These are phyloP conservation scores for Lecanicillium sp. DNA, from an alignment of 2,329 filamentous ascomycete genomes.

Conservation along the genomic window DNA sequence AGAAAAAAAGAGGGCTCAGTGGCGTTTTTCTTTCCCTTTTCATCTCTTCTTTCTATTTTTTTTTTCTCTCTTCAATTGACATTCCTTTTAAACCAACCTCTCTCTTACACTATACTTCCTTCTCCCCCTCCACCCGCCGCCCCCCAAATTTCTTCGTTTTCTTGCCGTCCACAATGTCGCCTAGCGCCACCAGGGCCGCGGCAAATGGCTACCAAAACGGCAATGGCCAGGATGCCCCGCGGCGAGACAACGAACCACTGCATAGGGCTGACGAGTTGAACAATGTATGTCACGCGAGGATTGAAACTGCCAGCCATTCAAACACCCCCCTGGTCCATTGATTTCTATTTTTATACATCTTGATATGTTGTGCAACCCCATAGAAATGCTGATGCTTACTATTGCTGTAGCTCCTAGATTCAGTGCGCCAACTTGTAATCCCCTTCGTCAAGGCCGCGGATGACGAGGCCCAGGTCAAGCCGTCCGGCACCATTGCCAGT, in stretches of 20 bases:
- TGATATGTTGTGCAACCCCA: neutral
- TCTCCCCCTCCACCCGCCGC: too few species aligned
- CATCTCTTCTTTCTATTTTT: neutral
- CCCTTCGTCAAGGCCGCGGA: slow-evolving; percentile 67
- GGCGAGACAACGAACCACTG: neutral
- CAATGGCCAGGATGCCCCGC: neutral
- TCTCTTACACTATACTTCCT: neutral
- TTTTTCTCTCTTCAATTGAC: neutral
- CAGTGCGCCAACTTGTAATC: slow-evolving; percentile 59
- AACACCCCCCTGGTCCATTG: slow-evolving; percentile 37
- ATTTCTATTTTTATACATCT: slow-evolving; percentile 29
- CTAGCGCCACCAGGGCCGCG: neutral
- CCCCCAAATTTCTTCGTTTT: too few species aligned
- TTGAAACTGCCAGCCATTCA: slow-evolving; percentile 44
- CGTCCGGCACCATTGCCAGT: slow-evolving; percentile 38
- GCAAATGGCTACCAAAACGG: slow-evolving; percentile 5
- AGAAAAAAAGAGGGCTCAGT: too few species aligned
- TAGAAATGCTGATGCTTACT: too few species aligned
- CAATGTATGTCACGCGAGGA: slow-evolving; percentile 40
- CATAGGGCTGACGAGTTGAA: slow-evolving; percentile 22
- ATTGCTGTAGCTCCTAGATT: slow-evolving; percentile 50
- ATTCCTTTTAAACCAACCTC: neutral
- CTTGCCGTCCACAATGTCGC: slow-evolving; percentile 2
- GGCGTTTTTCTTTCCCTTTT: neutral
- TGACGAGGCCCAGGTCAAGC: slow-evolving; percentile 44